A percentile compares a stretch with the other conserved stretches of the same genome.
phyloP scores from a whole-genome alignment of 2,329 filamentous ascomycete species.

The Tolypocladium paradoxum region DNA sequence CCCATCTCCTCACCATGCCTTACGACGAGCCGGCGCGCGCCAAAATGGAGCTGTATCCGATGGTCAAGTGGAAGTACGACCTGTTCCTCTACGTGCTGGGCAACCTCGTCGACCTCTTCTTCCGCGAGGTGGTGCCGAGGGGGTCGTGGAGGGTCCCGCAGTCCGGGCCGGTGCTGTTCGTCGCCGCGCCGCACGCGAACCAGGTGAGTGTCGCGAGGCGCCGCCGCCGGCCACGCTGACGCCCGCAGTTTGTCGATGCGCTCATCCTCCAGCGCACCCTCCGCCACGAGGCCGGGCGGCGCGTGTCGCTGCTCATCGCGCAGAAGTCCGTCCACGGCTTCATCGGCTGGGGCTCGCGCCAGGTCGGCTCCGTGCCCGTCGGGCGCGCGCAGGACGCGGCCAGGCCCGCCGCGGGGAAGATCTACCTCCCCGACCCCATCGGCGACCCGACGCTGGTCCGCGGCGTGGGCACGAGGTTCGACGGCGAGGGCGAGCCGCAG shows the following conservation, averaged over 20 bases:
- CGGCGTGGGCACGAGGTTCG: conserved; percentile 73
- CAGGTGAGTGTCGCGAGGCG: conserved; percentile 48
- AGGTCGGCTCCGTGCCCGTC: conserved; percentile 86
- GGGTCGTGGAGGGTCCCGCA: conserved; percentile 92
- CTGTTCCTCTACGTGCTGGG: conserved; percentile 67
- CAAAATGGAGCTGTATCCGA: conserved; percentile 51
- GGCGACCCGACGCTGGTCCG: conserved; percentile 73
- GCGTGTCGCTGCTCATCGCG: conserved; percentile 85
- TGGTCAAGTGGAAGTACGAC: conserved; percentile 68
- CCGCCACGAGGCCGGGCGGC: conserved; percentile 73
- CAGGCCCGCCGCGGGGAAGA: conserved; percentile 64
- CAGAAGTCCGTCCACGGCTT: conserved; percentile 94
- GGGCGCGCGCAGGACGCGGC: conserved; percentile 83
- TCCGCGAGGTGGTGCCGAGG: conserved; percentile 90
- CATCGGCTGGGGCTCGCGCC: conserved; percentile 75
- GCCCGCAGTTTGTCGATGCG: conserved; percentile 76
- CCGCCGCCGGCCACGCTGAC: not conserved
- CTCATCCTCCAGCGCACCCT: conserved; percentile 87
- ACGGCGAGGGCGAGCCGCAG: conserved; percentile 60
- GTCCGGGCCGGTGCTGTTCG: conserved; percentile 82
- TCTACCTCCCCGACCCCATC: conserved; percentile 83
- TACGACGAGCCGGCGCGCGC: no score
- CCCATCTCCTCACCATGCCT: no score
- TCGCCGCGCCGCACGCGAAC: conserved; percentile 94
- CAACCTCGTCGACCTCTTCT: conserved; percentile 89